A percentile compares a stretch with the other conserved stretches of the same genome.
Conservation (phyloP, 2,329 filamentous ascomycete genomes). For the Boeremia exigua region DNA sequence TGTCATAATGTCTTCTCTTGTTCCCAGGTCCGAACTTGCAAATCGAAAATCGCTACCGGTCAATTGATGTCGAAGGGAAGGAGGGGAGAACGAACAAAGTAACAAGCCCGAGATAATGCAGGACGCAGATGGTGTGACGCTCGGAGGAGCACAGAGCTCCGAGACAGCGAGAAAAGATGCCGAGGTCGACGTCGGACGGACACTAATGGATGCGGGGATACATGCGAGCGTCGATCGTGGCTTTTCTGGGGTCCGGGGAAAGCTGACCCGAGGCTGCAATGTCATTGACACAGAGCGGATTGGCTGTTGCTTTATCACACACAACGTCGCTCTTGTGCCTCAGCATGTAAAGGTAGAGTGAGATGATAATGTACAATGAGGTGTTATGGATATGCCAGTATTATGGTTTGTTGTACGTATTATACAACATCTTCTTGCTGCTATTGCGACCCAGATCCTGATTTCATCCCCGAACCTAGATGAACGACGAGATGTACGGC, state of each 20-base stretch:
- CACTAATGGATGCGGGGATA: constrained; percentile 24
- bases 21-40: background rate
- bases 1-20: constrained; percentile 19
- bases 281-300: background rate
- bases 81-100: background rate
- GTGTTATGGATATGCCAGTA: background rate
- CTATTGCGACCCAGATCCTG: background rate
- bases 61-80: background rate
- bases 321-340: background rate
- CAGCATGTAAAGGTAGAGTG: background rate
- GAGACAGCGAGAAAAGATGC: constrained; percentile 19
- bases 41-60: background rate
- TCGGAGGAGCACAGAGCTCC: background rate
- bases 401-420: no score
- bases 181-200: constrained; percentile 26
- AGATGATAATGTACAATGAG: background rate
- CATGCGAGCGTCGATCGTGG: constrained; percentile 3
- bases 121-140: background rate
- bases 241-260: constrained; percentile 9
- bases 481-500: background rate
- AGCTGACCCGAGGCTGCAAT: constrained; percentile 11
- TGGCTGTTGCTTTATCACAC: background rate
- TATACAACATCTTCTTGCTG: background rate
- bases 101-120: background rate
- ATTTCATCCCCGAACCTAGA: no score